Conservation (phyloP, 1,284 basidiomycete genomes). For the Puccinia horiana region DNA sequence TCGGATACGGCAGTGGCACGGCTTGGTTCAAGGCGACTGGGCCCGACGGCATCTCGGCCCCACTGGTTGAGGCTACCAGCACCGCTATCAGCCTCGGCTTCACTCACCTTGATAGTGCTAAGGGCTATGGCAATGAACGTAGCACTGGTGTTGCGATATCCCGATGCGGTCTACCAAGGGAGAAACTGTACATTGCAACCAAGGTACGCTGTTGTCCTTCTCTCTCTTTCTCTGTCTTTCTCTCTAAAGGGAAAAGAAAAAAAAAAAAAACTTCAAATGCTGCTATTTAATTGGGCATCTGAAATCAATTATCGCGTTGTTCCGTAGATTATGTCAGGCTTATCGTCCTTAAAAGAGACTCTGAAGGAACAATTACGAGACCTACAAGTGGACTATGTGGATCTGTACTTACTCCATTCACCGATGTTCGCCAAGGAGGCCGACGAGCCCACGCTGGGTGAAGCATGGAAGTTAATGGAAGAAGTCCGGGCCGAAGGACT, state of each 20-base stretch:
- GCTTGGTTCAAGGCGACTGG: conserved; percentile 29
- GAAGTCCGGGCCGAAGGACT: conserved; percentile 20
- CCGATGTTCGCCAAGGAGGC: conserved; percentile 8
- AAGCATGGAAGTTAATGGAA: conserved; percentile 43
- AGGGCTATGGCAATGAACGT: conserved; percentile 34
- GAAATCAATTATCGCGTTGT: background rate
- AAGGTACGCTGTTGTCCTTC: no score
- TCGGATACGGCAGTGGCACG: conserved; percentile 30
- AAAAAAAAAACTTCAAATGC: no score
- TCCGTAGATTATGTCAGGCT: conserved; percentile 2
- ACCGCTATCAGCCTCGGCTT: conserved; percentile 27
- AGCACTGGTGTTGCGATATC: conserved; percentile 28
- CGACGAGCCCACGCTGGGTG: conserved; percentile 20
- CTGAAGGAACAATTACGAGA: conserved; percentile 31
- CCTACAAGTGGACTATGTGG: conserved; percentile 41
- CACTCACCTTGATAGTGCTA: conserved; percentile 26
- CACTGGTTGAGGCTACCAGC: conserved; percentile 10
- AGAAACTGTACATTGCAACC: conserved; percentile 26
- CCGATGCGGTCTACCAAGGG: conserved; percentile 13
- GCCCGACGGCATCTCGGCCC: background rate
- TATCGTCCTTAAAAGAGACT: conserved; percentile 21
- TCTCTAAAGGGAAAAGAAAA: no score
- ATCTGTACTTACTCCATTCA: conserved; percentile 37
- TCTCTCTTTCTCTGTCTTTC: no score
- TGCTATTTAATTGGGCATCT: background rate